Evolutionary conservation across 345 rosid genomes (phyloP).

Genomic region (Cardamine occulta): DNA sequence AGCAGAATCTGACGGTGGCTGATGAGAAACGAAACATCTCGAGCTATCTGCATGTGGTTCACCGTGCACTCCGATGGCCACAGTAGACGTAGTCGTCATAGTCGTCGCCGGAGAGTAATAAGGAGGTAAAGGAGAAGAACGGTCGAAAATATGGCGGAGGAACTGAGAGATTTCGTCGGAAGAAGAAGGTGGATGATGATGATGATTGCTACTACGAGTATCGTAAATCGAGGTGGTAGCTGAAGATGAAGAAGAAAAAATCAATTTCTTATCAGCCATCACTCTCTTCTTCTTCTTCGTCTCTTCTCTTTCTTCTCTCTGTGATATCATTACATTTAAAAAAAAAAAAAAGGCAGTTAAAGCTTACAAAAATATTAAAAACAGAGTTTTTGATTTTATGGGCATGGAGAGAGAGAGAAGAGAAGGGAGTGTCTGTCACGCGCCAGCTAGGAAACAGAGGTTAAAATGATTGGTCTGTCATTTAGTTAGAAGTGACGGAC

Average conservation of each 20-base stretch:
- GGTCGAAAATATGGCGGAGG: conserved; percentile 66
- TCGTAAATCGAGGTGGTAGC: conserved; percentile 33
- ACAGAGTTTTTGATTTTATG: conserved; percentile 39
- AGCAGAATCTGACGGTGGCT: neutral
- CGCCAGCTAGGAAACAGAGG: conserved; percentile 28
- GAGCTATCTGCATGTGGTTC: conserved; percentile 34
- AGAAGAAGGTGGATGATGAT: conserved; percentile 35
- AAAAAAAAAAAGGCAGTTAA: conserved; percentile 35
- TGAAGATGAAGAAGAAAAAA: conserved; percentile 41
- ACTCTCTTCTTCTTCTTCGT: conserved; percentile 25
- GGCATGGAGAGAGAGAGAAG: conserved; percentile 31
- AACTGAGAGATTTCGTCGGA: conserved; percentile 73
- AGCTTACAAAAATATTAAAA: conserved; percentile 11
- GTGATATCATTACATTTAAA: conserved; percentile 15
- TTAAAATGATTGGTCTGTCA: conserved; percentile 56
- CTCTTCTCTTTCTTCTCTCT: conserved; percentile 36
- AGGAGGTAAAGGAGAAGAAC: conserved; percentile 58
- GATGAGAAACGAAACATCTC: conserved; percentile 25
- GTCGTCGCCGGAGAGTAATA: conserved; percentile 36
- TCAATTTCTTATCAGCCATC: conserved; percentile 49
- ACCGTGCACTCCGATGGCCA: conserved; percentile 6
- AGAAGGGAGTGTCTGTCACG: conserved; percentile 31
- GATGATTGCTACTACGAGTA: neutral
- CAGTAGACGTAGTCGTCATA: neutral
- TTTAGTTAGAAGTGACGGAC: conserved; percentile 30